These are phyloP conservation scores for Lyophyllum shimeji DNA, from an alignment of 768 basidiomycete genomes.

Conservation along the genomic window DNA sequence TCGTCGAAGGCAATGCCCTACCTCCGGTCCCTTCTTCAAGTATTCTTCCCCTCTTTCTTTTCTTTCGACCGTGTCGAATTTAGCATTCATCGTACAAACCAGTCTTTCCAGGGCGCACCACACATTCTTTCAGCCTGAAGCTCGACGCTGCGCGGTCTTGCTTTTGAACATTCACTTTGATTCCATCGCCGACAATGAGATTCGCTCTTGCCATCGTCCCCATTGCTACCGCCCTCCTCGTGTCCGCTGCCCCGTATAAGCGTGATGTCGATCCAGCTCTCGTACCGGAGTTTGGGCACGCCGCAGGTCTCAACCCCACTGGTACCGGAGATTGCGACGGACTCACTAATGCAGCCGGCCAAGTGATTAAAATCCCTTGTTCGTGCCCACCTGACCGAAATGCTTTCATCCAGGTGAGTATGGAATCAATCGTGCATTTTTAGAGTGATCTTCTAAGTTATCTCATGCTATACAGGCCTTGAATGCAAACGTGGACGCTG, in stretches of 20 bases:
- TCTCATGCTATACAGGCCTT: slow-evolving; percentile 29
- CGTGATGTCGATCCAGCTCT: slow-evolving; percentile 42
- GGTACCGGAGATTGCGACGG: slow-evolving; percentile 65
- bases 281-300: slow-evolving; percentile 61
- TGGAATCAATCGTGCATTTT: not conserved
- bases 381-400: slow-evolving; percentile 58
- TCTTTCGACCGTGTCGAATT: slow-evolving; percentile 22
- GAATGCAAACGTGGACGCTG: slow-evolving; percentile 59
- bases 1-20: not conserved
- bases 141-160: slow-evolving; percentile 14
- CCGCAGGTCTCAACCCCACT: slow-evolving; percentile 58
- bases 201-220: slow-evolving; percentile 29
- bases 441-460: not conserved
- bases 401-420: slow-evolving; percentile 49
- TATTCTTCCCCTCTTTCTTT: not conserved
- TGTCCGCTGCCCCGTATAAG: slow-evolving; percentile 38
- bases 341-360: slow-evolving; percentile 53
- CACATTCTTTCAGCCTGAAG: slow-evolving; percentile 13
- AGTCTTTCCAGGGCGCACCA: slow-evolving; percentile 9
- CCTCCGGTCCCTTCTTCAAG: not conserved
- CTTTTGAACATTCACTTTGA: not conserved
- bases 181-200: slow-evolving; percentile 26
- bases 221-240: slow-evolving; percentile 29
- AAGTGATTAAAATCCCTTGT: slow-evolving; percentile 62
- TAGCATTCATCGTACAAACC: slow-evolving; percentile 1